These are phyloP conservation scores for Ceratocystiopsis brevicomis DNA, from an alignment of 2,329 filamentous ascomycete genomes.

Conservation along the genomic window DNA sequence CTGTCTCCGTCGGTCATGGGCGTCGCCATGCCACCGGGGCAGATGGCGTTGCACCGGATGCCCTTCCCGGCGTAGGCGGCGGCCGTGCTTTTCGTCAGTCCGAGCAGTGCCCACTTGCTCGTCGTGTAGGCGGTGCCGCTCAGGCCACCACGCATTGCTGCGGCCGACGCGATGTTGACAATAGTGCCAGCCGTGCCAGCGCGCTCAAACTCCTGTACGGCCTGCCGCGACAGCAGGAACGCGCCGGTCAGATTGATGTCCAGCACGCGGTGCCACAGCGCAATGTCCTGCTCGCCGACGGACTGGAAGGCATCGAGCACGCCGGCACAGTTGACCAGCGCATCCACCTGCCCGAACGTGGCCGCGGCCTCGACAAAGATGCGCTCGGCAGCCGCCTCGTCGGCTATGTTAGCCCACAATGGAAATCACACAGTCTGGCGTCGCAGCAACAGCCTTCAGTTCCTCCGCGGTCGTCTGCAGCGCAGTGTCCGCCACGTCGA, in stretches of 20 bases:
- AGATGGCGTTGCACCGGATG: slow-evolving; percentile 30
- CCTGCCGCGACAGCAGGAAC: slow-evolving; percentile 17
- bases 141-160: not conserved
- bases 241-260: slow-evolving; percentile 37
- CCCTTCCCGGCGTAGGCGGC: slow-evolving; percentile 34
- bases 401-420: slow-evolving; percentile 12
- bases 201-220: not conserved
- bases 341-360: slow-evolving; percentile 23
- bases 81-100: slow-evolving; percentile 34
- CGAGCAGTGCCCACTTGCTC: slow-evolving; percentile 13
- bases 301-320: slow-evolving; percentile 38
- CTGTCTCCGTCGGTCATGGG: slow-evolving; percentile 21
- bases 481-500: not conserved
- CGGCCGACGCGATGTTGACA: slow-evolving; percentile 2
- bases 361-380: slow-evolving; percentile 15
- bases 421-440: not conserved
- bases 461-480: not conserved
- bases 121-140: slow-evolving; percentile 12
- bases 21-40: slow-evolving; percentile 34
- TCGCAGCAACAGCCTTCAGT: not conserved
- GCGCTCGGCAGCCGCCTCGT: slow-evolving; percentile 14
- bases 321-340: slow-evolving; percentile 40
- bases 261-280: slow-evolving; percentile 33
- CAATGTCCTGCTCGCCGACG: slow-evolving; percentile 25
- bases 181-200: not conserved